Evolutionary conservation across 2,329 filamentous ascomycete genomes (phyloP).

Genomic region (Coleophoma eucalyptorum): DNA sequence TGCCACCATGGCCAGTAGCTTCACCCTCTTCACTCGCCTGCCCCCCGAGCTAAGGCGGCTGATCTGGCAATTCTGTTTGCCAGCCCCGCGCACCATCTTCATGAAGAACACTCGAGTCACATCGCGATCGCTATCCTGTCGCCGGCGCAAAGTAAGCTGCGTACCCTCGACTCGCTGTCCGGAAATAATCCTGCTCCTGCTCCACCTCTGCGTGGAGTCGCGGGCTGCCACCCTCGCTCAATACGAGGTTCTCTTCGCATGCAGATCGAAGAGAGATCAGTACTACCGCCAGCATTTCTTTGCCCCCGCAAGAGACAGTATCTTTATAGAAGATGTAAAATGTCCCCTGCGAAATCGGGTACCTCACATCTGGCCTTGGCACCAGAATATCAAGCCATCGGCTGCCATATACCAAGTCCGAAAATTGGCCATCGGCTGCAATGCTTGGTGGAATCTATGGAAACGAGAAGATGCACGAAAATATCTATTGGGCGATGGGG

Average conservation of each 20-base stretch:
- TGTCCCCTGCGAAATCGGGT: background rate
- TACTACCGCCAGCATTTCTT: slow-evolving; percentile 1
- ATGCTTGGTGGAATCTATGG: slow-evolving; percentile 2
- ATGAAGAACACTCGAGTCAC: background rate
- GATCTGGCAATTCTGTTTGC: slow-evolving; percentile 37
- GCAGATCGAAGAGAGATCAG: background rate
- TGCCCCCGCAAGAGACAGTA: background rate
- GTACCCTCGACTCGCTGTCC: background rate
- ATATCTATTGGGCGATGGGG: background rate
- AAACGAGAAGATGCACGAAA: background rate
- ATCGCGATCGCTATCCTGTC: background rate
- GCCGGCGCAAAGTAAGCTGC: background rate
- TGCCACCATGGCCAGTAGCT: background rate
- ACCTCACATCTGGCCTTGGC: background rate
- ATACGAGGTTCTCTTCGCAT: background rate
- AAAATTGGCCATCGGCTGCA: background rate
- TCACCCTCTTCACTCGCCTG: background rate
- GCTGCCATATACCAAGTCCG: background rate
- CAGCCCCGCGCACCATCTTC: slow-evolving; percentile 35
- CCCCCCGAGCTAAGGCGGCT: slow-evolving; percentile 17
- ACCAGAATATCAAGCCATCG: background rate
- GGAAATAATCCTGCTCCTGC: background rate
- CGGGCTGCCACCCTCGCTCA: background rate
- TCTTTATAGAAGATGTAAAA: background rate
- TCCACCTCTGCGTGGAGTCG: slow-evolving; percentile 1